Base-by-base conservation (phyloP, 202 grass and related monocot species). In the Setaria viridis region DNA sequence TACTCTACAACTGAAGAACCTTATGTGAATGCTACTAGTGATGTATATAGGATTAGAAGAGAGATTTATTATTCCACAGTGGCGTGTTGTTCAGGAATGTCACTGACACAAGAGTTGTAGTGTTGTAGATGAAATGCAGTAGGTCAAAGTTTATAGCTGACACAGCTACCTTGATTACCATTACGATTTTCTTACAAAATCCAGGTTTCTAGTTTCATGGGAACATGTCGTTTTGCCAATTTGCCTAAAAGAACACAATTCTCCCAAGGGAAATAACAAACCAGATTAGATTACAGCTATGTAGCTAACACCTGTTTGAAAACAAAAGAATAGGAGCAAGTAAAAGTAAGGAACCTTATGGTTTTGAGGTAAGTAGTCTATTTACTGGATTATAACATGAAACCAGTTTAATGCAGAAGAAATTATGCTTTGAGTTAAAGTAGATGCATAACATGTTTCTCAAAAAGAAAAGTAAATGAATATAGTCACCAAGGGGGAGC, bases 401-500 rank as follows among this genome's bases (percentile, higher is more conserved):
- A 63, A 63, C 51, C 46, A 19, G 35, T 29, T 57, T 57, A 2
- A 57, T 55, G 77, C 41, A 25, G 11, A 72, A 25, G 11, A 17
- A 83, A 59, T 33, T 69, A 39, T 59, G 35, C 46, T 51, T 51
- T 20, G 9, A 57, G 77, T 39, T 76, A 63, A 70, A 81, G 4
- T 83, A 71, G 25, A 82, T 80, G 14, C 25, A 65, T 39, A 33
- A 16, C 16, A 37, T 9, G 15, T 74, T 74, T 34, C 16, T 55
- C 49, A 55, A 55, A 34, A 74, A 2, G 34, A n/a, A 39, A 62
- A 80, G 20, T 82, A 71, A 34, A 81, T 80, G 34, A 7, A 47
- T 45, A 37, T 4, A 69, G 59, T 43, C 46, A 74, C 17, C 45
- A 50, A 84, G 67, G 55, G 59, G 62, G 32, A 67, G 29, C 47